Base-by-base conservation (phyloP, 441 rosid species). In the Melastoma candidum region DNA sequence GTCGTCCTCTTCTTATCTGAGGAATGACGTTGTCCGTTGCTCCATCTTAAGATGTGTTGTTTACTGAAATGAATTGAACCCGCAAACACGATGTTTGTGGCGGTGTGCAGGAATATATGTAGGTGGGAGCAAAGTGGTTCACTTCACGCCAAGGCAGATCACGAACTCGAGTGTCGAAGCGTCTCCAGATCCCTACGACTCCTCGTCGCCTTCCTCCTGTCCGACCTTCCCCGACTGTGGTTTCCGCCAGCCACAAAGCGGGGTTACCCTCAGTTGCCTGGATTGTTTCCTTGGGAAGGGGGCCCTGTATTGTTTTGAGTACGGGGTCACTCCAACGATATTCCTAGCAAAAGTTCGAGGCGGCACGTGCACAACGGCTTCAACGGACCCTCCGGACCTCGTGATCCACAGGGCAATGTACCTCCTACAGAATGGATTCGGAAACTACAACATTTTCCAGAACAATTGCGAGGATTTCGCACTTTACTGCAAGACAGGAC, bases 391-490 rank as follows among this genome's bases (percentile, higher is more conserved):
- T 11, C 65, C 82, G 1, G 83, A 75, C 53, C 50, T 70, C 5
- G 90, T 84, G 22, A 63, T 88, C 70, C 90, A 88, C 73, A 70
- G 97, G 60, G 95, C 98, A 68, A 88, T 92, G 97, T 74, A 85
- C 70, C 97, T 92, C 62, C 94, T 92, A 50, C 97, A 92, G 66
- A 88, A 85, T 64, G 97, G 98, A 11, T 92, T 92, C 57, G 98
- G 98, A n/a, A 88, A 85, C 64, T 92, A 92, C 45, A 83, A 92
- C 51, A 67, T 88, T 51, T 85, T 92, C 63, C 79, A 73, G 68
- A 92, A 88, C 84, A 92, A 92, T 63, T 92, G 98, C 3, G 98
- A 92, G 73, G 97, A 92, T 69, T 92, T 88, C 26, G 83, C 98
- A 2, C 67, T 92, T 32, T 92, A 92, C 67, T 92, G 98, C 71